These are phyloP conservation scores for Thelephora aurantiotincta DNA, from an alignment of 768 basidiomycete genomes.

Conservation along the genomic window DNA sequence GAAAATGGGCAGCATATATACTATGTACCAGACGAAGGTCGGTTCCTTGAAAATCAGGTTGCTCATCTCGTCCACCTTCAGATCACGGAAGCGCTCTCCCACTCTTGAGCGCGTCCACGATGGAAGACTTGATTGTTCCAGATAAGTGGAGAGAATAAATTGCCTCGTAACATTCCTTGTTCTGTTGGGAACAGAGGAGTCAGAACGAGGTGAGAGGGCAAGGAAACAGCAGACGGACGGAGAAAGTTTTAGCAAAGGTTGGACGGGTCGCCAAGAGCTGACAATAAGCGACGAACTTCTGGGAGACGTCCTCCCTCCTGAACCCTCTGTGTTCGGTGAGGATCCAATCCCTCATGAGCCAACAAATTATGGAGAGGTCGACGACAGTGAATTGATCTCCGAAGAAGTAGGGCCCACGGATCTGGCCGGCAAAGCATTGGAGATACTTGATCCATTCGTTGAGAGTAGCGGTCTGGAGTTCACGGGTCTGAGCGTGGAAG, in stretches of 20 bases:
- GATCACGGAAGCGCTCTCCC: too few relatives aligned
- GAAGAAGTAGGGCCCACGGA: slow-evolving; percentile 39
- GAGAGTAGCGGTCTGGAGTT: slow-evolving; percentile 21
- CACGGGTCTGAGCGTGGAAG: slow-evolving; percentile 20
- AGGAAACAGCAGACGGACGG: not conserved
- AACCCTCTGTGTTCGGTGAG: slow-evolving; percentile 35
- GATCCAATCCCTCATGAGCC: slow-evolving; percentile 34
- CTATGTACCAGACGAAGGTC: too few relatives aligned
- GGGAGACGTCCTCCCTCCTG: slow-evolving; percentile 26
- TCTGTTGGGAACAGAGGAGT: too few relatives aligned
- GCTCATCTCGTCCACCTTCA: too few relatives aligned
- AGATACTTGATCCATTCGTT: slow-evolving; percentile 25
- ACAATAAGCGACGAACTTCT: slow-evolving; percentile 31
- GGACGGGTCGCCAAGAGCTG: slow-evolving; percentile 26
- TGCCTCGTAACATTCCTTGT: too few relatives aligned
- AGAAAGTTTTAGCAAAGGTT: slow-evolving; percentile 29
- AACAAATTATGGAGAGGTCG: slow-evolving; percentile 43
- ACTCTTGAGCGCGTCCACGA: too few relatives aligned
- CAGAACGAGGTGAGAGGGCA: not conserved
- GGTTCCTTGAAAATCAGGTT: too few relatives aligned
- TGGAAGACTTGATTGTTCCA: too few relatives aligned
- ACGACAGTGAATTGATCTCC: slow-evolving; percentile 39
- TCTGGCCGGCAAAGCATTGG: slow-evolving; percentile 20
- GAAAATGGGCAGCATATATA: too few relatives aligned
- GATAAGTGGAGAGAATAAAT: too few relatives aligned